Conservation (phyloP, 2,329 filamentous ascomycete genomes). For the Alternaria sp. region DNA sequence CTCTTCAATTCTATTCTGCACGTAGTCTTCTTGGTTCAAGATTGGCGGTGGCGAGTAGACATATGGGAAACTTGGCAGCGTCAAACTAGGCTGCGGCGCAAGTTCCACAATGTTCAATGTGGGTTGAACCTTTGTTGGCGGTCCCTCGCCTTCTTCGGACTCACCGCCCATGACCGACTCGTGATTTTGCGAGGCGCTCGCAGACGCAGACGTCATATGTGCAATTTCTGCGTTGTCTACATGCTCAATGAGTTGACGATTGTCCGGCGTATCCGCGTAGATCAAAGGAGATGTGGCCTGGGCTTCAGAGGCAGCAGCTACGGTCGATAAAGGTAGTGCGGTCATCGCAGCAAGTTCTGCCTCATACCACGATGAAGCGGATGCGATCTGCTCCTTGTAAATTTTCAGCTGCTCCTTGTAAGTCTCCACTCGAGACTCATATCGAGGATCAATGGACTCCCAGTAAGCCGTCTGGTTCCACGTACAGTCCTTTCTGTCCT, state of each 20-base stretch:
- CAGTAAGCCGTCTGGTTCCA: conserved; percentile 59
- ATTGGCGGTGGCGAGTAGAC: conserved; percentile 45
- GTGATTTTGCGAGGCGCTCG: conserved; percentile 14
- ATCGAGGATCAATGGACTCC: conserved; percentile 50
- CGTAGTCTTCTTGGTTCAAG: conserved; percentile 48
- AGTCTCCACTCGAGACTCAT: conserved; percentile 38
- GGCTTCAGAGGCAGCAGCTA: conserved; percentile 18
- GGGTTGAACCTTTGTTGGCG: conserved; percentile 37
- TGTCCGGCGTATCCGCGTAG: conserved; percentile 36
- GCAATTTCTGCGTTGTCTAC: conserved; percentile 33
- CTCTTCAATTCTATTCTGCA: conserved; percentile 50
- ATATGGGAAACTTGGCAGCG: conserved; percentile 40
- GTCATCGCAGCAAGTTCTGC: conserved; percentile 41
- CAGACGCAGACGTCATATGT: conserved; percentile 22
- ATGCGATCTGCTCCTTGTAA: conserved; percentile 46
- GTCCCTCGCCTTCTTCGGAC: conserved; percentile 31
- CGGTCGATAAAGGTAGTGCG: conserved; percentile 25
- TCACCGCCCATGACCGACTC: conserved; percentile 32
- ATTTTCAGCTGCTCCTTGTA: conserved; percentile 47
- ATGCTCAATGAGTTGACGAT: conserved; percentile 39
- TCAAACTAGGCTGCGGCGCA: conserved; percentile 25
- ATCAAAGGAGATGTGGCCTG: conserved; percentile 31
- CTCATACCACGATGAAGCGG: conserved; percentile 44
- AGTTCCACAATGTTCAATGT: conserved; percentile 22
- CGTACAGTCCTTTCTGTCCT: conserved; percentile 51